These are phyloP conservation scores for Monilinia aucupariae DNA, from an alignment of 2,329 filamentous ascomycete genomes.

Conservation along the genomic window DNA sequence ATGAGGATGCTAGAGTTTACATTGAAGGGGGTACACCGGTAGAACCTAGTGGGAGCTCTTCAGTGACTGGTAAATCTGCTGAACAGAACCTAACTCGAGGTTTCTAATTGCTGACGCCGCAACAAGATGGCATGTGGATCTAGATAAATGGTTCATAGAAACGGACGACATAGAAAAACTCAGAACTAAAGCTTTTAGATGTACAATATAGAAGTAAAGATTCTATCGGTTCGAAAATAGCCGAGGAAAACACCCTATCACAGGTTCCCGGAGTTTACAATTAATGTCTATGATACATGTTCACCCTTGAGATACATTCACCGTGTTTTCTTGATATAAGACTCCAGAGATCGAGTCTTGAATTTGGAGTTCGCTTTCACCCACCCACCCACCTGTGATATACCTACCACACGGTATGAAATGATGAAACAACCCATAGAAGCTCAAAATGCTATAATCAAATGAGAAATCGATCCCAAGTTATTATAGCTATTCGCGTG, in stretches of 20 bases:
- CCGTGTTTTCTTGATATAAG: too few relatives aligned
- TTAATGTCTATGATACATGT: neutral
- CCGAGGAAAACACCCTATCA: neutral
- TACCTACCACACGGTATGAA: too few relatives aligned
- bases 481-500: too few relatives aligned
- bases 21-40: neutral
- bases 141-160: neutral
- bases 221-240: neutral
- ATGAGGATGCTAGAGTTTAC: constrained; percentile 21
- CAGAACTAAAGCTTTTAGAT: neutral
- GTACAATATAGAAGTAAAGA: neutral
- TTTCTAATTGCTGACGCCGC: neutral
- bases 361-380: too few relatives aligned
- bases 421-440: too few relatives aligned
- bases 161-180: neutral
- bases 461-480: too few relatives aligned
- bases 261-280: neutral
- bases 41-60: neutral
- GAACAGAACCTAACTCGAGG: neutral
- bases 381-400: too few relatives aligned
- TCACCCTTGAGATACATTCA: neutral
- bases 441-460: too few relatives aligned
- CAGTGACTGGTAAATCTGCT: neutral
- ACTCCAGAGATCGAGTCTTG: too few relatives aligned
- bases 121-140: neutral